A percentile compares a stretch with the other conserved stretches of the same genome.
phyloP scores from a whole-genome alignment of 2,329 filamentous ascomycete genomes.

The Nothophoma quercina region DNA sequence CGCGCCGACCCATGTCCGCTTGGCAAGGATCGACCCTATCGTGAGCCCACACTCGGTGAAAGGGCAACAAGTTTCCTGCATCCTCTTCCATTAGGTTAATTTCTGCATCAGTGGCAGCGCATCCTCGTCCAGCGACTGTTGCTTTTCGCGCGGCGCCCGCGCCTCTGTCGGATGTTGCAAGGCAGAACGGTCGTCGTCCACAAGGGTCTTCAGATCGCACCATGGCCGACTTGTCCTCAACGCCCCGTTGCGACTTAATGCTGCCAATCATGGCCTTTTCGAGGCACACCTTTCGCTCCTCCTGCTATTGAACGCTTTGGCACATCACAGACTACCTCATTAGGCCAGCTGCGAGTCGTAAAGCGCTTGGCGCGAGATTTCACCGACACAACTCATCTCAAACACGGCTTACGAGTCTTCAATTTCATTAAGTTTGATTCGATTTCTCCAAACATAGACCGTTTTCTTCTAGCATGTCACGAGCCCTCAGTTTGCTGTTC shows the following conservation, averaged over 20 bases:
- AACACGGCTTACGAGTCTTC: constrained; percentile 14
- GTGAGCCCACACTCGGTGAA: constrained; percentile 20
- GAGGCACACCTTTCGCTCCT: neutral
- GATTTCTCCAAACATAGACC: constrained; percentile 16
- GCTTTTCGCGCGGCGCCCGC: constrained; percentile 24
- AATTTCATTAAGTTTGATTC: constrained; percentile 25
- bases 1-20: constrained; percentile 20
- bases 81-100: constrained; percentile 25
- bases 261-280: constrained; percentile 7
- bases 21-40: constrained; percentile 31
- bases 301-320: constrained; percentile 11
- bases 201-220: constrained; percentile 16
- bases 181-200: constrained; percentile 31
- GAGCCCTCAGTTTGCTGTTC: constrained; percentile 20
- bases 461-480: constrained; percentile 13
- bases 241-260: neutral
- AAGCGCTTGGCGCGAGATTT: constrained; percentile 7
- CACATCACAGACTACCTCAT: constrained; percentile 13
- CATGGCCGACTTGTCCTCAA: constrained; percentile 19
- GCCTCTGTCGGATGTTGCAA: constrained; percentile 22
- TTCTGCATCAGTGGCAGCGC: constrained; percentile 33
- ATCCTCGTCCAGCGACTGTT: constrained; percentile 23
- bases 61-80: constrained; percentile 33
- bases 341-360: constrained; percentile 8
- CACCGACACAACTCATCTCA: constrained; percentile 13